Evolutionary conservation across 1,284 basidiomycete species (phyloP), one percentile per base, ranked within the genome.

Genomic region (Cerioporus squamosus): DNA sequence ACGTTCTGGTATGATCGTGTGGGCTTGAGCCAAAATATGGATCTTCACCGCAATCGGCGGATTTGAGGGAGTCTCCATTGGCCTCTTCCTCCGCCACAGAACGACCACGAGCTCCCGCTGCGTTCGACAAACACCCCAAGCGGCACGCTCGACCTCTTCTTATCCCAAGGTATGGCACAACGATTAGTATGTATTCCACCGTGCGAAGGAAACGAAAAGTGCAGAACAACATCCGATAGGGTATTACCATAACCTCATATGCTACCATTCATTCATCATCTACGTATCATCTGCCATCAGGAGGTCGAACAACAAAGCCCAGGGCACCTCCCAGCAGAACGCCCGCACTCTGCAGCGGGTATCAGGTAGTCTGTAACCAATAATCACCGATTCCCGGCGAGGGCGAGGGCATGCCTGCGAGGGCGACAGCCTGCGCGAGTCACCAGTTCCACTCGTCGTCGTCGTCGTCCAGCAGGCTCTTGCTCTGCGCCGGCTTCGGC

Each of bases 371-470:
- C n/a, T 29, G 29, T 7, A 10, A 9, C 29, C 29, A 29, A 29
- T 29, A 36, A 36, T 14, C 12, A 36, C 33, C 12, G 10, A 36
- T 29, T 7, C 29, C 29, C 29, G 14, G 33, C 33, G 15, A 36
- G 33, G 33, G 33, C 33, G 33, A 36, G 33, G 33, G 33, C 33
- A 36, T 36, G 14, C 33, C 33, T 17, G 33, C 33, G 33, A 36
- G 33, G 33, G 33, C 33, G 14, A 36, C 33, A 12, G 33, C 33
- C 33, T 36, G 33, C n/a, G 33, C 36, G 10, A 22, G 31, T 60
- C 65, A 86, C 85, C 85, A 86, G 65, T 87, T 86, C 85, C 85
- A 87, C 50, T 84, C 82, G 31, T 85, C 82, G 45, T 84, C 82
- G 45, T 84, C 82, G 44, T 82, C 80, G 24, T 78, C 77, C 33